Base-by-base conservation (phyloP, 495 filamentous ascomycete genomes). In the Aspergillus ostianus region DNA sequence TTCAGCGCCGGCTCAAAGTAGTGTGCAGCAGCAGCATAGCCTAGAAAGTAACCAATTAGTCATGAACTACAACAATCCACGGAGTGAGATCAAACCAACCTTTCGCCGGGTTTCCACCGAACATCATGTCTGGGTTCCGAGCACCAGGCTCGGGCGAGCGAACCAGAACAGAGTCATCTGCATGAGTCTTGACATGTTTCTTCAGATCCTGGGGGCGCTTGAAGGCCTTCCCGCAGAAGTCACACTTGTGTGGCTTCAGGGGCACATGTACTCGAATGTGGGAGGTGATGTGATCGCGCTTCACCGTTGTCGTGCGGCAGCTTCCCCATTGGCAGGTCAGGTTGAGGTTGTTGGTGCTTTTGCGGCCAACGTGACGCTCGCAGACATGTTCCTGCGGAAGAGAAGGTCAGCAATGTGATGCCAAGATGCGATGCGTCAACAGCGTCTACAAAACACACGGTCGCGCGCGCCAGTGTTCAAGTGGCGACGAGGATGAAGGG, bases 161-260 rank as follows among this genome's bases (percentile, higher is more conserved):
- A 61, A 90, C 82, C 57, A 96, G 81, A 52, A 96, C 91, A 47
- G 92, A 95, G 75, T 99, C 94, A 71, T 99, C 94, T 59, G 94
- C 94, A 74, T 99, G 94, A n/a, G 95, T 98, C 85, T 98, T 98
- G 72, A 98, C 93, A 74, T 99, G 95, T 79, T 99, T 99, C 85
- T 98, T 98, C 61, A 99, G 71, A 79, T 99, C 95, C 75, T 99
- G 94, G 26, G 95, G 95, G 17, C 95, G 90, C 84, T 99, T 99
- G 84, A 99, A 99, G 8, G 92, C 91, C 81, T 99, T 99, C 66
- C 91, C 90, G 70, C 95, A 99, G 74, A 96, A 96, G 67, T 96
- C 92, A 70, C 95, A 99, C 73, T 96, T 96, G 78, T 99, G 94
- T 46, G 95, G 95, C 81, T 98, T 98, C 52, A 98, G 79, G 12